These are phyloP conservation scores for Entomortierella chlamydospora DNA, from an alignment of 192 early-diverging fungal species.

Conservation along the genomic window DNA sequence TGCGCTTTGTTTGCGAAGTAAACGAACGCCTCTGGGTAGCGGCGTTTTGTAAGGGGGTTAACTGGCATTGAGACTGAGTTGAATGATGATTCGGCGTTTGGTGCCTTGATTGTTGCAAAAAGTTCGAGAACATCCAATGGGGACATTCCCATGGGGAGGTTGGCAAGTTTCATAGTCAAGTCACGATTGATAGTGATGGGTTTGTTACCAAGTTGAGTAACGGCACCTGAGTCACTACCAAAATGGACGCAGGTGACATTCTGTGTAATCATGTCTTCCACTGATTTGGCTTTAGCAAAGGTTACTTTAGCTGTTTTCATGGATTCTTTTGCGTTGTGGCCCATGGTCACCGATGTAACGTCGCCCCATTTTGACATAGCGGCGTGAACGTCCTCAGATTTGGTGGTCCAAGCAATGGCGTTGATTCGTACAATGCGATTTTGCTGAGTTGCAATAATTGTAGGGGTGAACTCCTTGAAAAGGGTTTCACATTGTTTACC, in stretches of 20 bases:
- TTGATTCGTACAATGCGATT: not conserved
- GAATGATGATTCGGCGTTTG: not conserved
- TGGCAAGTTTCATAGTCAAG: not conserved
- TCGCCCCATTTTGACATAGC: not conserved
- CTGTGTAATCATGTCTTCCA: not conserved
- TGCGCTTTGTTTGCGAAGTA: constrained; percentile 4
- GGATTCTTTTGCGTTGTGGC: not conserved
- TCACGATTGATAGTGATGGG: not conserved
- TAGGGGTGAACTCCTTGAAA: not conserved
- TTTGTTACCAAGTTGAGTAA: not conserved
- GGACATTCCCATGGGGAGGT: not conserved
- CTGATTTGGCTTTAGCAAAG: not conserved
- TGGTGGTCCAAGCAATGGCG: not conserved
- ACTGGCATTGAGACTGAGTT: constrained; percentile 8
- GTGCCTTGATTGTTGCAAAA: not conserved
- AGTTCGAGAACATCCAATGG: not conserved
- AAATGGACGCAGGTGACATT: not conserved
- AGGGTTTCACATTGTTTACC: not conserved
- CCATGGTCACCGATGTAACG: not conserved
- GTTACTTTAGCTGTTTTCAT: not conserved
- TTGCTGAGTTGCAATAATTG: not conserved
- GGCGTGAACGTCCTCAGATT: not conserved
- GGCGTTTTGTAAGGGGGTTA: not conserved
- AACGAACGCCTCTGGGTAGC: constrained; percentile 5
- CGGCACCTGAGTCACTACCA: not conserved